Percentiles rank a stretch among this genome's conserved stretches.
phyloP scores from a whole-genome alignment of 768 basidiomycete species.

The Russula sp. region DNA sequence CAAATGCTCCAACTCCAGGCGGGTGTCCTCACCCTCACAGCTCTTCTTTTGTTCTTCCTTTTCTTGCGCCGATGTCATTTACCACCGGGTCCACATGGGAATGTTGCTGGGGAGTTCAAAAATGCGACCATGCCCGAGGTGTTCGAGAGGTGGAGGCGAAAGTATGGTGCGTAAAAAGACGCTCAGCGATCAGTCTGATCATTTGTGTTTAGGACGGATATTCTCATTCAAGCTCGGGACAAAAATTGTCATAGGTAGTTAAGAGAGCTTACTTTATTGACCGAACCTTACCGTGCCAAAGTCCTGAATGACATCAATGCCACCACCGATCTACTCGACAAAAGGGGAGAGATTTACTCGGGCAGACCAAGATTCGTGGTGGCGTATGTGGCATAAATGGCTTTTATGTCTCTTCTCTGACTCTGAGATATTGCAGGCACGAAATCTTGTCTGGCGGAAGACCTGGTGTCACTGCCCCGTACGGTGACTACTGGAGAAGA shows the following conservation, averaged over 20 bases:
- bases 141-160: constrained; percentile 9
- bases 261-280: neutral
- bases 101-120: constrained; percentile 10
- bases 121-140: neutral
- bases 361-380: constrained; percentile 23
- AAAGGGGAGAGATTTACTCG: constrained; percentile 27
- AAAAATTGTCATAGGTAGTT: constrained; percentile 14
- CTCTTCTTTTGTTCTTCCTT: neutral
- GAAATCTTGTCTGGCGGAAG: constrained; percentile 24
- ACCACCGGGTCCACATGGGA: constrained; percentile 17
- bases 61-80: constrained; percentile 1
- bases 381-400: too few relatives aligned
- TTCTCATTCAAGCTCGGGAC: constrained; percentile 22
- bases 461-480: constrained; percentile 19
- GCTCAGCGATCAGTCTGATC: neutral
- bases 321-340: constrained; percentile 22
- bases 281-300: constrained; percentile 3
- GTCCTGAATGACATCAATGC: constrained; percentile 19
- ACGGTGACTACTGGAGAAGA: constrained; percentile 15
- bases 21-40: neutral
- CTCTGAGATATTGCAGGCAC: constrained; percentile 1
- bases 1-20: neutral
- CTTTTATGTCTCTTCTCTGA: neutral
- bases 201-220: constrained; percentile 13
- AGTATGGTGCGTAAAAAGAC: constrained; percentile 7